A percentile compares a stretch with the other conserved stretches of the same genome.
Conservation (phyloP, 1,139 yeast genomes). For the Kodamaea plutei region DNA sequence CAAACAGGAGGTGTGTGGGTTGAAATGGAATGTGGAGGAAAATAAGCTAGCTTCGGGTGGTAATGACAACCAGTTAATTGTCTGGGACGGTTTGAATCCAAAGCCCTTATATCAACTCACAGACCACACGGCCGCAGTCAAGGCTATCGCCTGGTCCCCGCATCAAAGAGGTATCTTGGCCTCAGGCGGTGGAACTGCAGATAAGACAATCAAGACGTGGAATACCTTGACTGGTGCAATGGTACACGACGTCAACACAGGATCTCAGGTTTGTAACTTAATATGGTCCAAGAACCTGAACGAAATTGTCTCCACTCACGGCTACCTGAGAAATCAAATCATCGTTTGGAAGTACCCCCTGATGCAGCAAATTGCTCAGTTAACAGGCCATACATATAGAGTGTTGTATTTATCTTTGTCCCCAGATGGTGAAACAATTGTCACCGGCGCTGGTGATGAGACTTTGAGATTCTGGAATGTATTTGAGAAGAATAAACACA, state of each 20-base stretch:
- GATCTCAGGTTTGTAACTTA: conserved; percentile 93
- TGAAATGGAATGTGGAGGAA: conserved; percentile 89
- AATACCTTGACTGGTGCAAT: conserved; percentile 77
- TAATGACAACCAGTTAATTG: conserved; percentile 78
- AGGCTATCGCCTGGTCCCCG: conserved; percentile 97
- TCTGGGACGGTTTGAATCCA: conserved; percentile 80
- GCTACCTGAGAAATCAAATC: conserved; percentile 86
- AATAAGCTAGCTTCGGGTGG: conserved; percentile 90
- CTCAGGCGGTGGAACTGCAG: conserved; percentile 97
- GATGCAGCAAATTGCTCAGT: conserved; percentile 88
- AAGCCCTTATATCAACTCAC: conserved; percentile 69
- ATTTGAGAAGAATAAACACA: conserved; percentile 68
- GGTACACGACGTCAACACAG: conserved; percentile 79
- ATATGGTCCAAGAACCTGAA: conserved; percentile 91
- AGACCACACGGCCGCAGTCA: conserved; percentile 93
- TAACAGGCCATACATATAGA: conserved; percentile 92
- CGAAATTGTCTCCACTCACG: conserved; percentile 93
- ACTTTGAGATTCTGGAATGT: conserved; percentile 92
- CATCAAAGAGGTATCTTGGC: conserved; percentile 92
- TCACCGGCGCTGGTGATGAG: conserved; percentile 98
- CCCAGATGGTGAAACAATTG: conserved; percentile 98
- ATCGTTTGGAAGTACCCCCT: conserved; percentile 93
- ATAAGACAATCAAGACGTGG: conserved; percentile 88
- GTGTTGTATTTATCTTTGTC: conserved; percentile 86
- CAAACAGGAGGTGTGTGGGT: conserved; percentile 94